A percentile compares a stretch with the other conserved stretches of the same genome.
Evolutionary conservation across 352 stramenopile species (phyloP).

Genomic region (Saprolegnia diclina): DNA sequence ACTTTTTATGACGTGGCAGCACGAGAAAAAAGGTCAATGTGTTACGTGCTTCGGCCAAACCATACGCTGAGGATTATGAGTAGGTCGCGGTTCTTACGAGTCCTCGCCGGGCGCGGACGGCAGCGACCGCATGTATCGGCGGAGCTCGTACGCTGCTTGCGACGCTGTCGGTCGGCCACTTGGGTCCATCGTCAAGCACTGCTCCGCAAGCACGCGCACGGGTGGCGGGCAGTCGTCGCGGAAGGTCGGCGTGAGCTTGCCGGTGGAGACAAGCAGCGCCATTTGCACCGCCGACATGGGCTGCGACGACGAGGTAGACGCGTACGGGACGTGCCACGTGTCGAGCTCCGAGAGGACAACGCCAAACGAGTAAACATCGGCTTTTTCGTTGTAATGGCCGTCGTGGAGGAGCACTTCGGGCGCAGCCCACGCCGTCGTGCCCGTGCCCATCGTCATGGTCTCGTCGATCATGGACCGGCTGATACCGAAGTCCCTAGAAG

Average conservation of each 20-base stretch:
- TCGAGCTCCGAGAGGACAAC: constrained; percentile 40
- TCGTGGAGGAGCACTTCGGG: constrained; percentile 35
- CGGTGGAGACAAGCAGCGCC: constrained; percentile 14
- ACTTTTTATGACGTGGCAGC: too few relatives aligned
- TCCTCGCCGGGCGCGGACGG: too few relatives aligned
- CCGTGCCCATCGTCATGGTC: constrained; percentile 33
- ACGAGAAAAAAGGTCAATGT: too few relatives aligned
- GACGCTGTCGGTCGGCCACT: constrained; percentile 7
- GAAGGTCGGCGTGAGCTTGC: constrained; percentile 20
- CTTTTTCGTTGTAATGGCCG: constrained; percentile 44
- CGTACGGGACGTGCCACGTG: constrained; percentile 24
- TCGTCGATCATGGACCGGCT: constrained; percentile 28
- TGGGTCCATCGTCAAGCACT: constrained; percentile 24
- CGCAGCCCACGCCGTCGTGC: constrained; percentile 36
- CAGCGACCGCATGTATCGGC: neutral
- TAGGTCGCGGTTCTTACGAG: too few relatives aligned
- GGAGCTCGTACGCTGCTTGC: neutral
- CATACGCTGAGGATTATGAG: too few relatives aligned
- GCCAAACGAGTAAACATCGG: constrained; percentile 41
- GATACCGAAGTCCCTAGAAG: constrained; percentile 36
- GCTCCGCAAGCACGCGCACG: neutral
- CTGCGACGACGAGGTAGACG: neutral
- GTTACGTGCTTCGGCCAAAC: too few relatives aligned
- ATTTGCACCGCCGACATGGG: constrained; percentile 17
- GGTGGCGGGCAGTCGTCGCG: constrained; percentile 12